phyloP scores from a whole-genome alignment of 2,329 filamentous ascomycete species.

The Xylaria sp. region DNA sequence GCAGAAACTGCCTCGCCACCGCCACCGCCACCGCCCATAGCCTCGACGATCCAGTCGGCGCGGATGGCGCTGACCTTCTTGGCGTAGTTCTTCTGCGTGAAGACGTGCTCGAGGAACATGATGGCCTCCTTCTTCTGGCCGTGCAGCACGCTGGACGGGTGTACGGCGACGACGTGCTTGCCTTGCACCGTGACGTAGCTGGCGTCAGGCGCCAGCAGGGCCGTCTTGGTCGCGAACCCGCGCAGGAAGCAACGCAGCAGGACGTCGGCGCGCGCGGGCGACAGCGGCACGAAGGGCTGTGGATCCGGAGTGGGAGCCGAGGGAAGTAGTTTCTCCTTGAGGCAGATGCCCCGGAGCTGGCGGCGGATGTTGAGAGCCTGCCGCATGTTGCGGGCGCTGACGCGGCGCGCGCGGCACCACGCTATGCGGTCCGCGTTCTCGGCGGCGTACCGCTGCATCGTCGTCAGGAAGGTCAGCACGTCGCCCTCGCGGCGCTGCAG shows the following conservation, averaged over 20 bases:
- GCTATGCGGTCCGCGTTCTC: conserved; percentile 65
- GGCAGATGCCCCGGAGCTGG: conserved; percentile 68
- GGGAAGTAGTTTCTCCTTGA: conserved; percentile 62
- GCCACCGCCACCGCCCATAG: conserved; percentile 42
- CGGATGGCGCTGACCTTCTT: conserved; percentile 73
- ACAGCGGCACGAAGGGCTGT: conserved; percentile 65
- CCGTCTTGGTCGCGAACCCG: conserved; percentile 71
- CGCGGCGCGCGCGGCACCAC: conserved; percentile 69
- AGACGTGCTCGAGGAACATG: conserved; percentile 76
- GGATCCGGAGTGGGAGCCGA: conserved; percentile 62
- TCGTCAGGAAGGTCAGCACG: conserved; percentile 71
- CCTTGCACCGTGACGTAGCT: conserved; percentile 70
- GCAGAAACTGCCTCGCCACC: conserved; percentile 5
- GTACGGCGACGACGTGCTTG: conserved; percentile 70
- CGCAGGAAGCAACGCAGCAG: conserved; percentile 71
- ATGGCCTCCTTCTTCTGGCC: conserved; percentile 73
- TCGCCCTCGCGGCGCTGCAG: conserved; percentile 72
- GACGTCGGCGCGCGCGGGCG: conserved; percentile 64
- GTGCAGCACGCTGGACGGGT: conserved; percentile 71
- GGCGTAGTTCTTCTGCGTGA: conserved; percentile 73
- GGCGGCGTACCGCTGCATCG: conserved; percentile 70
- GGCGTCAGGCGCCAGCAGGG: conserved; percentile 68
- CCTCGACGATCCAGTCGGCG: conserved; percentile 68
- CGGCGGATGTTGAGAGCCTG: conserved; percentile 71
- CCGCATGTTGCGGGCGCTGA: conserved; percentile 71